Evolutionary conservation across 306 rosid species (phyloP), one percentile per base, ranked within the genome.

Genomic region (Trifolium fragiferum): DNA sequence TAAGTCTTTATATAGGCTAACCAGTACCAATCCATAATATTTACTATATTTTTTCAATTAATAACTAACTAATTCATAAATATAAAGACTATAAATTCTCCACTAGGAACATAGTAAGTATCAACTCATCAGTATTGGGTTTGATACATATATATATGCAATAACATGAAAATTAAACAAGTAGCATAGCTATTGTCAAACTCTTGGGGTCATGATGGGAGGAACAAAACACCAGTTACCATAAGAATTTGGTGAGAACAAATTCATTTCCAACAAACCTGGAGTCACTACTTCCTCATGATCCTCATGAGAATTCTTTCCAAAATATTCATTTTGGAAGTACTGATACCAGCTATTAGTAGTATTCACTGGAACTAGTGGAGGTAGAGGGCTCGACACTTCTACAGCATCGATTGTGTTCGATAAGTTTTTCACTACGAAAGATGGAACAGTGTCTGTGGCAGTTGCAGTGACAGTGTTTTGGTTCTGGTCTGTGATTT

Each of bases 141-240:
- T 37, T 37, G 10, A 37, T 37, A 35, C 9, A 30, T 30, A 30
- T 30, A 30, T 4, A 4, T 35, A 35, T 33, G 38, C 38, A 33
- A 33, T 8, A 33, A 33, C 8, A 33, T 33, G 6, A 35, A 6
- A 35, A 35, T 35, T 35, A 8, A 8, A 35, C 8, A 0, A 35
- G 8, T 38, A 38, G 44, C 2, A 38, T 53, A 54, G 30, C 60
- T 10, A 37, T 37, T 14, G 11, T 68, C 14, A 72, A 76, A 61
- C 77, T 54, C 75, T 83, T 3, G 92, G 96, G 67, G 90, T 87
- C 23, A 37, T 64, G 55, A 84, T n/a, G 20, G 74, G 79, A 43
- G 90, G 88, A 71, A 75, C 73, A 46, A 82, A 84, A 51, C 64
- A 81, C 82, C 83, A 86, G 59, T 61, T 64, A 69, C 79, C 63